These are phyloP conservation scores for Pharus latifolius DNA, from an alignment of 176 grass and related monocot species.

Conservation along the genomic window DNA sequence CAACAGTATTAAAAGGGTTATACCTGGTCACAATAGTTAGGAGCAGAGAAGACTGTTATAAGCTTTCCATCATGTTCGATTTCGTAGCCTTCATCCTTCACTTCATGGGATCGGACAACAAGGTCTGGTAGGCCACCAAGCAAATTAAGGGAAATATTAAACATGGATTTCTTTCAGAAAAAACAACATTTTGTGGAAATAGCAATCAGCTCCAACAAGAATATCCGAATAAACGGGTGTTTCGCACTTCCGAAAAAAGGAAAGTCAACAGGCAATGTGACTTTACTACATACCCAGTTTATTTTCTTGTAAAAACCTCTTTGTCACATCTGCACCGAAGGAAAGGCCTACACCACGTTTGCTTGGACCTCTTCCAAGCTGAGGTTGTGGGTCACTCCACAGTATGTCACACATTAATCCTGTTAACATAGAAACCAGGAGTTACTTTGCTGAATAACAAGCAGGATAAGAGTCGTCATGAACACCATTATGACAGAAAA, in stretches of 20 bases:
- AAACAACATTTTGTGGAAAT: background rate
- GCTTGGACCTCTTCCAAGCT: conserved; percentile 75
- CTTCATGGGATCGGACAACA: conserved; percentile 84
- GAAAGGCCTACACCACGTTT: conserved; percentile 84
- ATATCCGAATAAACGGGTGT: background rate
- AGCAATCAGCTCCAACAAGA: background rate
- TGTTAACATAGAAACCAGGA: background rate
- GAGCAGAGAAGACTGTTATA: conserved; percentile 86
- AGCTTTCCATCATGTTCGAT: conserved; percentile 80
- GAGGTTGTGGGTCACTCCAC: conserved; percentile 41
- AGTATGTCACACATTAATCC: conserved; percentile 86
- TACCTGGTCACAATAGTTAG: conserved; percentile 93
- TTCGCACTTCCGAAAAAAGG: too few species aligned
- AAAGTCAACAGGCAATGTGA: background rate
- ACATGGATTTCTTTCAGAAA: conserved; percentile 2
- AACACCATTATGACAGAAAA: too few species aligned
- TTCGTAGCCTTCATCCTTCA: conserved; percentile 91
- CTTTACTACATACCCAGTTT: conserved; percentile 16
- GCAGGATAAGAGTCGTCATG: background rate
- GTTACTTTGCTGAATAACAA: background rate
- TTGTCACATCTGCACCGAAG: conserved; percentile 79
- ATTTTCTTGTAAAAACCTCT: conserved; percentile 45
- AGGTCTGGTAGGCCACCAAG: conserved; percentile 38
- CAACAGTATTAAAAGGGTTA: background rate
- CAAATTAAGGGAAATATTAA: background rate